These are phyloP conservation scores for Dentipellis sp. DNA, from an alignment of 768 basidiomycete species.

Conservation along the genomic window DNA sequence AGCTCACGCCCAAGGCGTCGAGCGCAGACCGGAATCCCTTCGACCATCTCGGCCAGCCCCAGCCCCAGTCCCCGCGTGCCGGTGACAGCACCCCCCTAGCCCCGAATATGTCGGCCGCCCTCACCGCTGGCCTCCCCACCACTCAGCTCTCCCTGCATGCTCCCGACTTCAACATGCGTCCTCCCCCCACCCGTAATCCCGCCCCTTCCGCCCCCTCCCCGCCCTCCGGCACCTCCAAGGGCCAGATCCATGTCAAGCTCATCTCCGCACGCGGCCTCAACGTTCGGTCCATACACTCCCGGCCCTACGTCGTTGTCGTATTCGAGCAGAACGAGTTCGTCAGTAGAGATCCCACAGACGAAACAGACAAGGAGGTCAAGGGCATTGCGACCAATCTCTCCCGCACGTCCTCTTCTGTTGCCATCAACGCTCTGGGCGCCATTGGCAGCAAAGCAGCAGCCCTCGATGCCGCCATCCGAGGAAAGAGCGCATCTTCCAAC, in stretches of 20 bases:
- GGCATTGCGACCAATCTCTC: conserved; percentile 57
- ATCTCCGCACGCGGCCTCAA: conserved; percentile 83
- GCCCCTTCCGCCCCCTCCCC: conserved; percentile 19
- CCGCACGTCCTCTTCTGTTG: conserved; percentile 50
- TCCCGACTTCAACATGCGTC: conserved; percentile 75
- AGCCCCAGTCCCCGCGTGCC: conserved; percentile 8
- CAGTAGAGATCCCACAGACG: conserved; percentile 78
- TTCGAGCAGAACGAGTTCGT: conserved; percentile 99
- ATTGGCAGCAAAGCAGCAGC: conserved; percentile 41
- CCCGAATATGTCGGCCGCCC: conserved; percentile 16
- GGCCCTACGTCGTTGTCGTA: conserved; percentile 92
- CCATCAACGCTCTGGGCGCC: conserved; percentile 57
- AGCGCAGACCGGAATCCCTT: conserved; percentile 19
- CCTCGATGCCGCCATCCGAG: conserved; percentile 7
- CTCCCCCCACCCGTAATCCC: conserved; percentile 34
- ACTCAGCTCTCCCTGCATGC: conserved; percentile 73
- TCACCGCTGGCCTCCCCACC: conserved; percentile 40
- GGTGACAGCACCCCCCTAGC: background rate
- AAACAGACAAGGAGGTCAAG: conserved; percentile 83
- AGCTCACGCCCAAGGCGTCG: conserved; percentile 48
- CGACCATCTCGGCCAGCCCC: conserved; percentile 17
- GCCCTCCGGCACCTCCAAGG: conserved; percentile 34
- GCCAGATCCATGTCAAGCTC: conserved; percentile 93
- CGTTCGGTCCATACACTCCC: conserved; percentile 52
- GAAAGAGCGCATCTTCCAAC: conserved; percentile 6